These are phyloP conservation scores for Sporisorium sorghi DNA, from an alignment of 1,284 basidiomycete genomes.

Conservation along the genomic window DNA sequence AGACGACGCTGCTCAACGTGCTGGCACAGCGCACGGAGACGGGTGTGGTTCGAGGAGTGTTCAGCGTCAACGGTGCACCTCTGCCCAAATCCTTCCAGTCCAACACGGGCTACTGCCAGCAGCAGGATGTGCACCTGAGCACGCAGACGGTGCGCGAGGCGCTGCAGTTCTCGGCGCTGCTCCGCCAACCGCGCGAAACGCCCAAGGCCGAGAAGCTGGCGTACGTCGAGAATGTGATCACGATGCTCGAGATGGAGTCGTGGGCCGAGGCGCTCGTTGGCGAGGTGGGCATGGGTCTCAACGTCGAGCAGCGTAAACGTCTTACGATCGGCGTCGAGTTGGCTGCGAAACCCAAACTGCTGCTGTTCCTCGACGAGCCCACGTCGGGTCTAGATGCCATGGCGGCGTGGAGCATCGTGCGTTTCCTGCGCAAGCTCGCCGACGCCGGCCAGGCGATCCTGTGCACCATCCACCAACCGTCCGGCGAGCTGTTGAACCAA, in stretches of 20 bases:
- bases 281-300: conserved; percentile 55
- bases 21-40: conserved; percentile 80
- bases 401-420: conserved; percentile 55
- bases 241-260: conserved; percentile 55
- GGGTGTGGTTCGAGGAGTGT: conserved; percentile 82
- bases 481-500: conserved; percentile 53
- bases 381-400: conserved; percentile 60
- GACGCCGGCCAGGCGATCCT: conserved; percentile 60
- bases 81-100: conserved; percentile 80
- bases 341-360: conserved; percentile 60
- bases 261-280: conserved; percentile 61
- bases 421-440: conserved; percentile 55
- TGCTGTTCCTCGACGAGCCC: conserved; percentile 66
- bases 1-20: conserved; percentile 78
- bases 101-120: conserved; percentile 77
- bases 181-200: conserved; percentile 57
- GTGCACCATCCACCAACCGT: conserved; percentile 65
- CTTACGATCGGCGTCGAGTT: conserved; percentile 65
- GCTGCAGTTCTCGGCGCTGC: conserved; percentile 57
- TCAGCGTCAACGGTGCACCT: conserved; percentile 80
- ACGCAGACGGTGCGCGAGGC: conserved; percentile 62
- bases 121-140: conserved; percentile 73
- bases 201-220: conserved; percentile 51
- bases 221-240: conserved; percentile 52
- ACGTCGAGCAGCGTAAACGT: conserved; percentile 57